Base-by-base conservation (phyloP, 108 stramenopile species). In the Phaeodactylum tricornutum region DNA sequence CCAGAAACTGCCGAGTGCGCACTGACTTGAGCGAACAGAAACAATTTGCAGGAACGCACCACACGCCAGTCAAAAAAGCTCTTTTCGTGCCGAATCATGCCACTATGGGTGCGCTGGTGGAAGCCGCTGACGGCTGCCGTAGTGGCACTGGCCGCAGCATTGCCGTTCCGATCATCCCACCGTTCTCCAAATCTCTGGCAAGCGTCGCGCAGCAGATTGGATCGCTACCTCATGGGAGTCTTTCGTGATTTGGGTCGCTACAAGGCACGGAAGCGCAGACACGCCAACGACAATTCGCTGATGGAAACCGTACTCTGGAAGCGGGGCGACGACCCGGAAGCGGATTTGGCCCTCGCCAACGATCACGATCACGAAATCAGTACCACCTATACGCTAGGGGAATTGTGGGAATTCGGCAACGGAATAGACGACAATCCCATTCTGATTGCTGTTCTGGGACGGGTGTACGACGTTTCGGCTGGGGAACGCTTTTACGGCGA, bases 141-240 rank as follows among this genome's bases (percentile, higher is more conserved):
- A n/a, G n/a, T n/a, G n/a, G n/a, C n/a, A n/a, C n/a, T n/a, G n/a
- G n/a, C n/a, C n/a, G n/a, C n/a, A n/a, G n/a, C n/a, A n/a, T n/a
- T n/a, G n/a, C n/a, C n/a, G n/a, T n/a, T n/a, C n/a, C n/a, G n/a
- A n/a, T n/a, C n/a, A n/a, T n/a, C n/a, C n/a, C n/a, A n/a, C n/a
- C n/a, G n/a, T n/a, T n/a, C n/a, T n/a, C n/a, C n/a, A n/a, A n/a
- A n/a, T n/a, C n/a, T n/a, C n/a, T n/a, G n/a, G n/a, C n/a, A n/a
- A n/a, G n/a, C n/a, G n/a, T n/a, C n/a, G n/a, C n/a, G n/a, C n/a
- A n/a, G n/a, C n/a, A n/a, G n/a, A n/a, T n/a, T n/a, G n/a, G n/a
- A n/a, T 57, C n/a, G n/a, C n/a, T n/a, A n/a, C n/a, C n/a, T 81
- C n/a, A 88, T 88, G 86, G 65, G 77, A 35, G 67, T 88, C 65